Evolutionary conservation across 257 asterid species (phyloP).

Genomic region (Przewalskia tangutica): DNA sequence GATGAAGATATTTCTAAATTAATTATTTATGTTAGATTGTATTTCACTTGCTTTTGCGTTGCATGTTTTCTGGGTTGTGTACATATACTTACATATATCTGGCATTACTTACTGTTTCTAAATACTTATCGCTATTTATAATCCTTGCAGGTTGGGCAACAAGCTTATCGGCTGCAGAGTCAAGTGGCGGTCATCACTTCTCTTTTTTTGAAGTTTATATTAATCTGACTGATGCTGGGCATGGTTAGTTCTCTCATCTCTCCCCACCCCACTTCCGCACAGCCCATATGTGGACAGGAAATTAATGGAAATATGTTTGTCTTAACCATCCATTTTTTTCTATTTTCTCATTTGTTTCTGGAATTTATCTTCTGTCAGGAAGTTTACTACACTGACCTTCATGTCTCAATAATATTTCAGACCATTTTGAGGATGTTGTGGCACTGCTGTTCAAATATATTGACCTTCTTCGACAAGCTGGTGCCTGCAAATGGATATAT

Average conservation of each 20-base stretch:
- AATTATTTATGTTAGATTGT: neutral
- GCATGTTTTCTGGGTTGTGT: neutral
- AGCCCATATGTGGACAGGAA: neutral
- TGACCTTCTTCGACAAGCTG: conserved; percentile 70
- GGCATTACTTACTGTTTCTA: neutral
- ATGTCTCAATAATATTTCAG: conserved; percentile 32
- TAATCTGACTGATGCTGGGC: conserved; percentile 89
- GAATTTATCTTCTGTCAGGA: neutral
- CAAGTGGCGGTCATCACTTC: conserved; percentile 57
- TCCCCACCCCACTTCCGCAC: neutral
- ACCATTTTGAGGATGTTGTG: conserved; percentile 83
- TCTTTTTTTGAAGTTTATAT: conserved; percentile 71
- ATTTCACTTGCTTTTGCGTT: neutral
- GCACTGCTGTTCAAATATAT: conserved; percentile 72
- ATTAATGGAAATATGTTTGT: neutral
- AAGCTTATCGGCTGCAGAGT: conserved; percentile 87
- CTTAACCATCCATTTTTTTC: neutral
- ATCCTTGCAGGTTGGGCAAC: conserved; percentile 90
- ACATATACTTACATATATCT: neutral
- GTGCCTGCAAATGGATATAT: conserved; percentile 77
- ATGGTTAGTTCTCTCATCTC: conserved; percentile 39
- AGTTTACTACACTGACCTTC: neutral
- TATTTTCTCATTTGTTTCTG: neutral
- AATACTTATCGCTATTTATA: neutral
- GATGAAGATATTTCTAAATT: neutral